Conservation (phyloP, 1,284 basidiomycete genomes). For the Cutaneotrichosporon sp. region DNA sequence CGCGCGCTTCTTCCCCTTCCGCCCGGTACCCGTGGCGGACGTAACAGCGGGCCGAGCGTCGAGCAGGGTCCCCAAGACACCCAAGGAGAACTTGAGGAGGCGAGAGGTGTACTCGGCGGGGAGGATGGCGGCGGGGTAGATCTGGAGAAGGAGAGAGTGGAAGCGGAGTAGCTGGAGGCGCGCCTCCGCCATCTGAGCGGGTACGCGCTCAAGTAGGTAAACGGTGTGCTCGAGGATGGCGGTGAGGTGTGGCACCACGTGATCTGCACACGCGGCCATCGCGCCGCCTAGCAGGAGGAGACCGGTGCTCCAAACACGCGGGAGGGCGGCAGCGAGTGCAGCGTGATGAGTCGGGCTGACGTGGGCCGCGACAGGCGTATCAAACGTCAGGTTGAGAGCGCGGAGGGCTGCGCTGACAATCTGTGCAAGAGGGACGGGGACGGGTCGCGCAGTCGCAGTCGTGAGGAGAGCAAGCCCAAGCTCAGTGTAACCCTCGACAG, state of each 20-base stretch:
- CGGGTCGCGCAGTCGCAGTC: slow-evolving; percentile 63
- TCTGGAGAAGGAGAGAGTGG: slow-evolving; percentile 38
- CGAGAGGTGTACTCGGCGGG: slow-evolving; percentile 42
- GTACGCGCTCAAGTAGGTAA: slow-evolving; percentile 42
- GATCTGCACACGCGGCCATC: slow-evolving; percentile 40
- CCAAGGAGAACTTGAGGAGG: slow-evolving; percentile 41
- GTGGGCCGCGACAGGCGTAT: slow-evolving; percentile 57
- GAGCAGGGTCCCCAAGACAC: slow-evolving; percentile 33
- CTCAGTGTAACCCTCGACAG: slow-evolving; percentile 40
- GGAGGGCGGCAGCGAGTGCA: slow-evolving; percentile 34
- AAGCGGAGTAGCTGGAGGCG: slow-evolving; percentile 43
- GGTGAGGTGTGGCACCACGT: slow-evolving; percentile 46
- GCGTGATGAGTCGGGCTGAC: slow-evolving; percentile 46
- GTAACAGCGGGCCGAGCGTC: slow-evolving; percentile 23
- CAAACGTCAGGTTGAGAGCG: slow-evolving; percentile 60
- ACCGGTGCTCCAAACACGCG: slow-evolving; percentile 43
- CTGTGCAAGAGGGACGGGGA: slow-evolving; percentile 68
- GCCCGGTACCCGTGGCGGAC: not conserved
- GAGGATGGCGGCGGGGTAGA: slow-evolving; percentile 38
- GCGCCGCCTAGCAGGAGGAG: slow-evolving; percentile 38
- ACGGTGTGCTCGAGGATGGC: slow-evolving; percentile 47
- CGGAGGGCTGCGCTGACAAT: slow-evolving; percentile 48
- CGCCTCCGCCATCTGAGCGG: slow-evolving; percentile 32
- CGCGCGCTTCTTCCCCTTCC: slow-evolving; percentile 70
- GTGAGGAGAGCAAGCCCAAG: slow-evolving; percentile 53